Base-by-base conservation (phyloP, 2,329 filamentous ascomycete genomes). In the Colletotrichum sp. region DNA sequence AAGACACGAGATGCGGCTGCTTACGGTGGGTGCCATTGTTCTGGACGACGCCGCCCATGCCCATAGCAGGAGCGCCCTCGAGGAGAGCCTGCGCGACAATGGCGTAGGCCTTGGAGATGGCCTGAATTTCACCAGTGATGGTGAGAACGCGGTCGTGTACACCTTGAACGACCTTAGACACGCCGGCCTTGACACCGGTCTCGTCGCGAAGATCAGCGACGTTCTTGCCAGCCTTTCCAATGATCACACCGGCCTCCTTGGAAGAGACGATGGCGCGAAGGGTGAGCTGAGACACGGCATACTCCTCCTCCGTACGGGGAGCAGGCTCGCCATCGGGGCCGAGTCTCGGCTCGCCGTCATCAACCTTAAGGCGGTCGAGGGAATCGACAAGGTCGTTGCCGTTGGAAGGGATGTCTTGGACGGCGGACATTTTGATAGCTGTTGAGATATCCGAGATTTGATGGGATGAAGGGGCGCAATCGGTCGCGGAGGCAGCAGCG, bases 241-340 rank as follows among this genome's bases (percentile, higher is more conserved):
- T 99, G 86, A 99, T 99, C 82, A 99, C 96, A 83, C 97, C 97
- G 76, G 97, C 97, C 87, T 99, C 97, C 89, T 99, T 99, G 85
- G 97, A 98, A 39, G 97, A 98, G 80, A 99, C 97, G 84, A 99
- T 98, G 81, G 97, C 97, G 84, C 97, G 95, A 78, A 99, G 92
- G 77, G 97, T 99, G 82, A 99, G 90, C 86, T 98, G 95, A 68
- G 96, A 93, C 84, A 96, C 92, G 68, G 95, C 96, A 84, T 99
- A 99, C 86, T 99, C 97, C 84, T 99, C 96, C 81, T 99, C 97
- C 75, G 96, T 98, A 89, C 96, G 97, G 81, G 95, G 96, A 76
- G 92, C 91, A 77, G 92, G 91, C 81, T 96, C 95, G 79, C 95
- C 94, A 80, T 97, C 94, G 66, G 92, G 92, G 64, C 92, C 93